Evolutionary conservation across 805 yeast genomes (phyloP).

Genomic region (Vanderwaltozyma verrucispora): DNA sequence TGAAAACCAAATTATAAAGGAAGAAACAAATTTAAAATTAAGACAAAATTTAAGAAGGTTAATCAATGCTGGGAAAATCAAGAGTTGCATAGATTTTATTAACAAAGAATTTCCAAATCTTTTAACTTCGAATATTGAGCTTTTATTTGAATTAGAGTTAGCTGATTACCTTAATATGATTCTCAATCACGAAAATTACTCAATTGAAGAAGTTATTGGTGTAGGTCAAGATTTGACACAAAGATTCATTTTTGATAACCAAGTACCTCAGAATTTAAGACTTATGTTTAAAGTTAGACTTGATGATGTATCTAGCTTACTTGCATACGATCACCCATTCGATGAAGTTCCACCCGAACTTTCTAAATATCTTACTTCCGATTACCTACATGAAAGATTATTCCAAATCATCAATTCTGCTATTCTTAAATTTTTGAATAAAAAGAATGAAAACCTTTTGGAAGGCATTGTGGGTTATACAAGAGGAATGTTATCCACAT

Average conservation of each 20-base stretch:
- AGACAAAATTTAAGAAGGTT: constrained; percentile 38
- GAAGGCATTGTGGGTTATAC: constrained; percentile 37
- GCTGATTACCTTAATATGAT: constrained; percentile 18
- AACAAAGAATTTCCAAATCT: constrained; percentile 21
- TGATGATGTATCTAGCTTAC: constrained; percentile 38
- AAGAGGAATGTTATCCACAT: constrained; percentile 27
- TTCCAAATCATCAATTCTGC: constrained; percentile 29
- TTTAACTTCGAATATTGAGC: constrained; percentile 13
- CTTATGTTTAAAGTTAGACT: constrained; percentile 29
- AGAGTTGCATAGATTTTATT: constrained; percentile 32
- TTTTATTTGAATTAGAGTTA: constrained; percentile 22
- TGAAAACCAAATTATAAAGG: constrained; percentile 24
- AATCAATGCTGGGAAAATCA: constrained; percentile 37
- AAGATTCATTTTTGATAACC: constrained; percentile 14
- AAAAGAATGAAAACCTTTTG: constrained; percentile 33
- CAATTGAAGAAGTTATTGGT: constrained; percentile 11
- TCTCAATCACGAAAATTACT: constrained; percentile 4
- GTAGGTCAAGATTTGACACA: constrained; percentile 20
- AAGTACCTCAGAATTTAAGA: constrained; percentile 15
- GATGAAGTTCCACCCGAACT: constrained; percentile 27
- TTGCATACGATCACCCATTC: constrained; percentile 45
- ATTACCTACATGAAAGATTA: constrained; percentile 23
- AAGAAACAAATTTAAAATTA: constrained; percentile 29
- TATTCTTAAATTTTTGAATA: constrained; percentile 35
- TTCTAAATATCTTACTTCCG: constrained; percentile 15